Conservation (phyloP, 495 filamentous ascomycete genomes). For the Chaetomium cochliodes region DNA sequence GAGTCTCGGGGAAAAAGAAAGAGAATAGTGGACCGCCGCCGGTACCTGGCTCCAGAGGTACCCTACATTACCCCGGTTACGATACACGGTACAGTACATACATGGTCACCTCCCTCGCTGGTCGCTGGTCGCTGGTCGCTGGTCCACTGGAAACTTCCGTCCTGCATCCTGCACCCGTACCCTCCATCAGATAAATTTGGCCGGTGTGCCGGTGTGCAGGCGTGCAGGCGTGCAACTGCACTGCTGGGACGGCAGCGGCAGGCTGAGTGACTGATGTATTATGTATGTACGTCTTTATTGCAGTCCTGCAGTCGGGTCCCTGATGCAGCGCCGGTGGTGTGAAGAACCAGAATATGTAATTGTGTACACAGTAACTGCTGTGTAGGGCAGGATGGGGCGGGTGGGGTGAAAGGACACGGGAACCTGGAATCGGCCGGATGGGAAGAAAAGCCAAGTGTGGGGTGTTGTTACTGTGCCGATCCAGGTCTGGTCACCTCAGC, state of each 20-base stretch:
- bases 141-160: conserved; percentile 2
- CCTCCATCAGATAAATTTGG: conserved; percentile 22
- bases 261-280: background rate
- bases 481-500: background rate
- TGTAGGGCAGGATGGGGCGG: background rate
- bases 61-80: conserved; percentile 15
- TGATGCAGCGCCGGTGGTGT: conserved; percentile 11
- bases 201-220: too few species aligned
- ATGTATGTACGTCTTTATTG: conserved; percentile 16
- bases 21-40: conserved; percentile 16
- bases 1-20: conserved; percentile 27
- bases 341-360: background rate
- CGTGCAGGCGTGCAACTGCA: too few species aligned
- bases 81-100: conserved; percentile 1
- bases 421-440: background rate
- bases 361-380: background rate
- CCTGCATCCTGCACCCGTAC: conserved; percentile 26
- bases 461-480: background rate
- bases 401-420: conserved; percentile 1
- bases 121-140: too few species aligned
- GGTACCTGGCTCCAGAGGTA: conserved; percentile 28
- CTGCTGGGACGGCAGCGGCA: conserved; percentile 11
- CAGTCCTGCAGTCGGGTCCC: too few species aligned
- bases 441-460: conserved; percentile 13
- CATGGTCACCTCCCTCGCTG: background rate